A percentile compares a stretch with the other conserved stretches of the same genome.
Evolutionary conservation across 345 rosid species (phyloP).

Genomic region (Conringia planisiliqua): DNA sequence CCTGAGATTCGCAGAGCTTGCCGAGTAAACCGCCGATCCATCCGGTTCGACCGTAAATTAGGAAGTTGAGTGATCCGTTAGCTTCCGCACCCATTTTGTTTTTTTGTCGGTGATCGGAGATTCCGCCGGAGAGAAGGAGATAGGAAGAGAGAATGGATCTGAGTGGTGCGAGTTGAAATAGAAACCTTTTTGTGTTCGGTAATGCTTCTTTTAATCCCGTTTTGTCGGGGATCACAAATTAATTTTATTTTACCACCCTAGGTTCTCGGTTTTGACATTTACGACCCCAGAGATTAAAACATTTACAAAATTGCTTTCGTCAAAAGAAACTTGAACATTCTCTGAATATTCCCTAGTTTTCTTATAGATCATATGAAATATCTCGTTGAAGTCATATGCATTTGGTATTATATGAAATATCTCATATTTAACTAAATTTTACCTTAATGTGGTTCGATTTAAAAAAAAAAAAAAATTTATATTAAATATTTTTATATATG

Average conservation of each 20-base stretch:
- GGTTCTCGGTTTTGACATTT: background rate
- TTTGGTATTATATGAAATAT: too few species aligned
- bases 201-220: constrained; percentile 29
- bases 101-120: constrained; percentile 16
- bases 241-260: background rate
- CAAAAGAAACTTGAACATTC: too few species aligned
- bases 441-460: too few species aligned
- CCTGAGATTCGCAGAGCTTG: constrained; percentile 59
- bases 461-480: too few species aligned
- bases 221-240: background rate
- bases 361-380: too few species aligned
- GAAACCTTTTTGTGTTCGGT: constrained; percentile 18
- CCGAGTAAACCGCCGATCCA: constrained; percentile 95
- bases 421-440: too few species aligned
- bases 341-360: too few species aligned
- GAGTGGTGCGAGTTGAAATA: background rate
- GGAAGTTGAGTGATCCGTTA: constrained; percentile 62
- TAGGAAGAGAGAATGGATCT: constrained; percentile 8
- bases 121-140: background rate
- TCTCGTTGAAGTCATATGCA: too few species aligned
- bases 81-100: constrained; percentile 48
- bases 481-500: too few species aligned
- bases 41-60: constrained; percentile 88
- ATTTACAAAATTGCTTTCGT: background rate
- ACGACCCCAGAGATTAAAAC: background rate